Evolutionary conservation across 331 rosid genomes (phyloP).

Genomic region (Erythrophleum ivorense): DNA sequence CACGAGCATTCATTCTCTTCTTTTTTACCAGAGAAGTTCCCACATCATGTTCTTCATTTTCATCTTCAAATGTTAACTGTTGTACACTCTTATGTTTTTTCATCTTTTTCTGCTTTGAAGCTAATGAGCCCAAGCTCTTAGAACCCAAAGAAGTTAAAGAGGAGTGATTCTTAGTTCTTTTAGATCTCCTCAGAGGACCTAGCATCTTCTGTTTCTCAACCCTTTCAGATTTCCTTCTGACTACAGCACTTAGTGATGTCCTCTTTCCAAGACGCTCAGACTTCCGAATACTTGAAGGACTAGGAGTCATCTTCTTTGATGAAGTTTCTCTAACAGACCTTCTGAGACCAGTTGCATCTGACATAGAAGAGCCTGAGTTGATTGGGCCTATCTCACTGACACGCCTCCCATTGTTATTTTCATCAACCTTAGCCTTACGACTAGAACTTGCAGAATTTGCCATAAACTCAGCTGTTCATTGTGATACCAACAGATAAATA

Average conservation of each 20-base stretch:
- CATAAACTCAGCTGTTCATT: slow-evolving; percentile 54
- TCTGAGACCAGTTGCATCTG: slow-evolving; percentile 56
- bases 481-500: slow-evolving; percentile 31
- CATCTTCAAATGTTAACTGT: slow-evolving; percentile 55
- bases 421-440: slow-evolving; percentile 55
- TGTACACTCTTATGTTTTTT: slow-evolving; percentile 59
- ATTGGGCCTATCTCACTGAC: slow-evolving; percentile 45
- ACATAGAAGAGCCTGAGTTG: slow-evolving; percentile 39
- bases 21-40: slow-evolving; percentile 40
- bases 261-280: slow-evolving; percentile 57
- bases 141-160: slow-evolving; percentile 52
- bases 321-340: slow-evolving; percentile 62
- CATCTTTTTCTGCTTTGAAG: slow-evolving; percentile 47
- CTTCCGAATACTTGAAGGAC: slow-evolving; percentile 51
- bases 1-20: slow-evolving; percentile 55
- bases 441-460: slow-evolving; percentile 60
- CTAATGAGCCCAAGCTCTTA: slow-evolving; percentile 53
- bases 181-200: slow-evolving; percentile 72
- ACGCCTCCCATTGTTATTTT: slow-evolving; percentile 48
- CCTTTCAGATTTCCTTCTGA: slow-evolving; percentile 48
- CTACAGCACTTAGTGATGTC: slow-evolving; percentile 38
- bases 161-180: slow-evolving; percentile 53
- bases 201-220: slow-evolving; percentile 52
- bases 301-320: slow-evolving; percentile 44
- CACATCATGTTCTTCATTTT: slow-evolving; percentile 38